Percentiles rank a stretch among this genome's conserved stretches.
phyloP scores from a whole-genome alignment of 371 early-diverging fungal species.

The Haplosporangium sp. region DNA sequence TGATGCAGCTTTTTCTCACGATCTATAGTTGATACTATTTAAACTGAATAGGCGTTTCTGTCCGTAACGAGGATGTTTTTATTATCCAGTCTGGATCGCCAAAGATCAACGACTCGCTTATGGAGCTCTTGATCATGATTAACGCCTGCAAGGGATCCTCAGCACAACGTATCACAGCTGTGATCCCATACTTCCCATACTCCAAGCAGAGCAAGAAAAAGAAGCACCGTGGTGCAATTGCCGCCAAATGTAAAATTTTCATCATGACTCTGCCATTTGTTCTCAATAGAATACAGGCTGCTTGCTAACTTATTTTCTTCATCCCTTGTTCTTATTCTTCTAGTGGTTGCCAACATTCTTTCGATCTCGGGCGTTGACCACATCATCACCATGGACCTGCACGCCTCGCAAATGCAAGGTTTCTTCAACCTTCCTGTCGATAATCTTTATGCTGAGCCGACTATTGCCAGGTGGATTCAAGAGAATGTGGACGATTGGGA shows the following conservation, averaged over 20 bases:
- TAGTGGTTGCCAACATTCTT: constrained; percentile 96
- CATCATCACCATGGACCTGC: constrained; percentile 96
- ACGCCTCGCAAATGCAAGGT: constrained; percentile 95
- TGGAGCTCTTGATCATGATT: constrained; percentile 97
- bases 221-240: constrained; percentile 92
- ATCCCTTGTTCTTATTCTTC: neutral
- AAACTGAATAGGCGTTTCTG: constrained; percentile 79
- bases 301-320: constrained; percentile 1
- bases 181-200: constrained; percentile 97
- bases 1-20: neutral
- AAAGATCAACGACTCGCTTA: constrained; percentile 93
- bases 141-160: constrained; percentile 92
- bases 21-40: neutral
- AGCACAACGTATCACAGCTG: constrained; percentile 89
- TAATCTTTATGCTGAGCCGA: constrained; percentile 95
- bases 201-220: constrained; percentile 97
- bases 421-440: constrained; percentile 97
- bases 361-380: constrained; percentile 96
- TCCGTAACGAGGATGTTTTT: constrained; percentile 96
- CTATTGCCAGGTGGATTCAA: constrained; percentile 90
- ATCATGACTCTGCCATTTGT: neutral
- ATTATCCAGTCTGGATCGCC: constrained; percentile 95
- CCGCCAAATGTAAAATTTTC: constrained; percentile 84
- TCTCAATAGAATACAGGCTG: neutral
- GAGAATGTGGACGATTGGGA: constrained; percentile 81